phyloP scores from a whole-genome alignment of 192 early-diverging fungal species.

The Podila verticillata region DNA sequence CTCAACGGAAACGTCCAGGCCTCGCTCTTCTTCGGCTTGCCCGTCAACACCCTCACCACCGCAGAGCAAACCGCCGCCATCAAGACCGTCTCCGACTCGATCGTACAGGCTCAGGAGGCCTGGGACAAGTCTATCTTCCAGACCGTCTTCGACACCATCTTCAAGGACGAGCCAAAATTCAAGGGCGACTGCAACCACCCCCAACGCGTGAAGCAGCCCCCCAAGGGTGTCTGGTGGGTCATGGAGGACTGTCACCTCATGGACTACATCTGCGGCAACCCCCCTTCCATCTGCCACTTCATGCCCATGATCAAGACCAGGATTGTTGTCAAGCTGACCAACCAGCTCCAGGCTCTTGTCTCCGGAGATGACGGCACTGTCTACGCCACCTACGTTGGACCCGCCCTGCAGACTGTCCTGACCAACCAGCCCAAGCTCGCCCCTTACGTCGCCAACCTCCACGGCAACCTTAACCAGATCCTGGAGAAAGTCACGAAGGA shows the following conservation, averaged over 20 bases:
- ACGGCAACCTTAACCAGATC: constrained; percentile 47
- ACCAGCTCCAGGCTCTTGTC: constrained; percentile 28
- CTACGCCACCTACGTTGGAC: constrained; percentile 27
- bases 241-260: constrained; percentile 61
- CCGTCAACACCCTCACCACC: constrained; percentile 21
- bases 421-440: constrained; percentile 20
- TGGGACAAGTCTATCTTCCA: constrained; percentile 38
- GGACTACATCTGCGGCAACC: constrained; percentile 70
- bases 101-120: constrained; percentile 18
- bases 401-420: constrained; percentile 16
- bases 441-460: constrained; percentile 2
- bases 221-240: constrained; percentile 57
- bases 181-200: constrained; percentile 69
- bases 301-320: constrained; percentile 58
- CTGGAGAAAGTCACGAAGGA: constrained; percentile 22
- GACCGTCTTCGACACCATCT: constrained; percentile 57
- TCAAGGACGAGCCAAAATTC: constrained; percentile 58
- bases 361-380: constrained; percentile 41
- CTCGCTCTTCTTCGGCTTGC: constrained; percentile 34
- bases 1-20: constrained; percentile 23
- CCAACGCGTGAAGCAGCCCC: constrained; percentile 58
- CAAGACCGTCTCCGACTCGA: constrained; percentile 20
- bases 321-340: constrained; percentile 33
- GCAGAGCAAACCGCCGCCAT: constrained; percentile 17
- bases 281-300: constrained; percentile 66